Evolutionary conservation across 2,329 filamentous ascomycete genomes (phyloP).

Genomic region (Fusarium clavum): DNA sequence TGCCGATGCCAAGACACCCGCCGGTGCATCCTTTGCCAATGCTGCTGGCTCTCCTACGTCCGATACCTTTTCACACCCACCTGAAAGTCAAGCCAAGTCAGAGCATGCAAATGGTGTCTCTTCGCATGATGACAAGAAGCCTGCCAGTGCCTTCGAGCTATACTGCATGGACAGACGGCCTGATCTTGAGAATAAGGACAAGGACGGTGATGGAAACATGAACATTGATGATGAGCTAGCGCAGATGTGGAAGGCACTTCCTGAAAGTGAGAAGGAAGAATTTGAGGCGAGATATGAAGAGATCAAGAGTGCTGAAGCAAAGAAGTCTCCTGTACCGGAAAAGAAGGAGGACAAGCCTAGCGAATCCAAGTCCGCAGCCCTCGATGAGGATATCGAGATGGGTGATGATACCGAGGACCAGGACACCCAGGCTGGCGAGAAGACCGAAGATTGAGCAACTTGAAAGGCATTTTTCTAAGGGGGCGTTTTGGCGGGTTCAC

Average conservation of each 20-base stretch:
- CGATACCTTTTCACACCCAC: conserved; percentile 57
- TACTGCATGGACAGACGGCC: conserved; percentile 65
- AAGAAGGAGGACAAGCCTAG: conserved; percentile 47
- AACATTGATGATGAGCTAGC: conserved; percentile 66
- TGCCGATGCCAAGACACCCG: conserved; percentile 56
- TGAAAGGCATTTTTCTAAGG: conserved; percentile 22
- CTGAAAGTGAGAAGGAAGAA: conserved; percentile 61
- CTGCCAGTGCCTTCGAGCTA: conserved; percentile 64
- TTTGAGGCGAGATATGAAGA: conserved; percentile 53
- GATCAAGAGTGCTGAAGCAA: conserved; percentile 44
- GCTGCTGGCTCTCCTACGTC: conserved; percentile 63
- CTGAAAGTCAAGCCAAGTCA: conserved; percentile 48
- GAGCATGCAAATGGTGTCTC: conserved; percentile 55
- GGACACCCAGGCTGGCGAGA: conserved; percentile 52
- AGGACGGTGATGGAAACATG: conserved; percentile 48
- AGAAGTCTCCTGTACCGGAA: conserved; percentile 36
- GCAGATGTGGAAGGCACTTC: conserved; percentile 66
- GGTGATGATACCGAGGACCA: conserved; percentile 59
- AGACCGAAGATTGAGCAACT: conserved; percentile 48
- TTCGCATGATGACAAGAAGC: conserved; percentile 57
- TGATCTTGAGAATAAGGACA: conserved; percentile 57
- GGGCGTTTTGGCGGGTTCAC: conserved; percentile 44
- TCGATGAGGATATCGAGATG: conserved; percentile 65
- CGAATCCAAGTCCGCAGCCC: conserved; percentile 50
- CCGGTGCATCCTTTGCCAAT: conserved; percentile 59